Evolutionary conservation across 2,329 filamentous ascomycete species (phyloP).

Genomic region (Diaporthe helianthi): DNA sequence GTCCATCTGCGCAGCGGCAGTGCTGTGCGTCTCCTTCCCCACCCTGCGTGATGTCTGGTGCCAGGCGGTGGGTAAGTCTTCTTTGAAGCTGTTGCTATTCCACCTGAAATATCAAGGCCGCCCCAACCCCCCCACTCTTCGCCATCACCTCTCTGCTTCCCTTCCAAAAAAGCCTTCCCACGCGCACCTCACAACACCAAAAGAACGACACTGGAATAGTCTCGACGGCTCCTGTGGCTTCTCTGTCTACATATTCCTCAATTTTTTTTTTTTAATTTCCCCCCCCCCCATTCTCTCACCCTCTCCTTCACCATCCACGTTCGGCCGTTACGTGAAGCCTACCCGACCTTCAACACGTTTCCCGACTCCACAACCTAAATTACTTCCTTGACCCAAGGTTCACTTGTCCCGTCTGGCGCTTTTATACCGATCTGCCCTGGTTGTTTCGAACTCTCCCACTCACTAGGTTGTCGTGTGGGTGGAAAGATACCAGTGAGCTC

Average conservation of each 20-base stretch:
- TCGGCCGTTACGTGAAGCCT: not conserved
- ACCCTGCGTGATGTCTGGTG: not conserved
- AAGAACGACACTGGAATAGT: not conserved
- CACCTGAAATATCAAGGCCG: not conserved
- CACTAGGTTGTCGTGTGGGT: not conserved
- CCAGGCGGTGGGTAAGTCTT: not conserved
- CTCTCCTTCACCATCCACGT: not conserved
- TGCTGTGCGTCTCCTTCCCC: slow-evolving; percentile 1
- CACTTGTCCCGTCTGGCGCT: not conserved
- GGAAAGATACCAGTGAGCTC: not conserved
- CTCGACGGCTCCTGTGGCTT: not conserved
- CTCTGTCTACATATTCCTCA: not conserved
- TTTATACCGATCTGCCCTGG: not conserved
- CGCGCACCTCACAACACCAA: not conserved
- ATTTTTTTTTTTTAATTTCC: no score
- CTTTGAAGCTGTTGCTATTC: not conserved
- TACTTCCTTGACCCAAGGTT: not conserved
- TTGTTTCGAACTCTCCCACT: not conserved
- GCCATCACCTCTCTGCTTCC: not conserved
- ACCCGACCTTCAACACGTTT: not conserved
- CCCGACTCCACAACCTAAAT: not conserved
- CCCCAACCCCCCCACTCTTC: not conserved
- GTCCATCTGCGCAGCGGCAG: not conserved
- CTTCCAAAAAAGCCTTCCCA: not conserved
- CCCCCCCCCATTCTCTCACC: no score